These are phyloP conservation scores for Lasiodiplodia theobromae DNA, from an alignment of 2,329 filamentous ascomycete species.

Conservation along the genomic window DNA sequence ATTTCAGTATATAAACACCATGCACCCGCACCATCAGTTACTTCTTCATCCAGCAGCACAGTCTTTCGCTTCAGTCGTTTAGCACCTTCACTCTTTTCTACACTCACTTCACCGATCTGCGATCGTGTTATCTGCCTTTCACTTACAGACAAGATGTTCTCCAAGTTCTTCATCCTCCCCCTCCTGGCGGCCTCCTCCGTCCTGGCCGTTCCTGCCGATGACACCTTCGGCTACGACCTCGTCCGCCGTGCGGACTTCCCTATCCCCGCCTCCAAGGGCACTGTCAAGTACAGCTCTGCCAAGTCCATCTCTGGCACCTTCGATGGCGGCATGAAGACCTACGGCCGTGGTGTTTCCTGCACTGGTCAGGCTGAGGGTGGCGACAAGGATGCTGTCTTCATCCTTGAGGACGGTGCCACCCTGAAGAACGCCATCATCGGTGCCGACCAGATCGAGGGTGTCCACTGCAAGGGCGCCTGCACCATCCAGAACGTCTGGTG, in stretches of 20 bases:
- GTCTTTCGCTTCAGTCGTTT: conserved; percentile 13
- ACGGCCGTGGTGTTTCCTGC: conserved; percentile 28
- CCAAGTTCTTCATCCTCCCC: conserved; percentile 18
- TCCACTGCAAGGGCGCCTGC: conserved; percentile 60
- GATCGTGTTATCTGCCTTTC: conserved; percentile 16
- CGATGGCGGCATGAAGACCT: conserved; percentile 27
- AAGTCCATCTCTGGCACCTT: conserved; percentile 20
- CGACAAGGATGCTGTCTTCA: conserved; percentile 40
- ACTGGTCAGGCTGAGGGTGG: conserved; percentile 54
- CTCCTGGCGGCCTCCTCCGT: conserved; percentile 17
- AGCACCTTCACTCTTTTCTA: conserved; percentile 10
- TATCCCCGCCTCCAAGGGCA: conserved; percentile 27
- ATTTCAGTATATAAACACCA: conserved; percentile 3
- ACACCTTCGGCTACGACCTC: conserved; percentile 16
- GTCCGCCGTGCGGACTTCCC: conserved; percentile 26
- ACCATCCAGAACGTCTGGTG: conserved; percentile 49
- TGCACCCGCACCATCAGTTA: not conserved
- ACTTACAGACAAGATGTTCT: conserved; percentile 15
- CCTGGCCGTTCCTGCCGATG: conserved; percentile 20
- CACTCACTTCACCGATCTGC: conserved; percentile 18
- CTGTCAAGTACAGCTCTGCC: conserved; percentile 2
- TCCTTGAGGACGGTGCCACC: conserved; percentile 40
- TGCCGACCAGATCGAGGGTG: conserved; percentile 54
- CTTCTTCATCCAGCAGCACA: conserved; percentile 11
- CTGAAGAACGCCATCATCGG: conserved; percentile 60